Conservation (phyloP, 148 eudicot genomes). For the Drosera capensis region DNA sequence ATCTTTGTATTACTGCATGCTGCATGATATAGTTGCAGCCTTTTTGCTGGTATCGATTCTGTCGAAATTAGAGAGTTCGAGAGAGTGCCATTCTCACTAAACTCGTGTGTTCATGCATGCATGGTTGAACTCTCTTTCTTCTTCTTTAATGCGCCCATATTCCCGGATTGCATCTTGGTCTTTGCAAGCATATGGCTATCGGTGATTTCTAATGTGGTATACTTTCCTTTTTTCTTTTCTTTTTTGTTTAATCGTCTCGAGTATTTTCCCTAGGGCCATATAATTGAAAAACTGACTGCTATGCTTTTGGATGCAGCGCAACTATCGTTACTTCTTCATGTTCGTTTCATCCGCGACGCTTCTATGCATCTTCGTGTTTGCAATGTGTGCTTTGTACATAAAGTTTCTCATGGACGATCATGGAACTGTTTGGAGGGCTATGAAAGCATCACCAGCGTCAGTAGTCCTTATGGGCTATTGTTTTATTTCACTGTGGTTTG, state of each 20-base stretch:
- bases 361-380: constrained; percentile 51
- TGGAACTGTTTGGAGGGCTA: constrained; percentile 47
- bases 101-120: too few species aligned
- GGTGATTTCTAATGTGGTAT: constrained; percentile 16
- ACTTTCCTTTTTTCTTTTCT: constrained; percentile 1
- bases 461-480: constrained; percentile 44
- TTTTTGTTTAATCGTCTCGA: background rate
- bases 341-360: constrained; percentile 52
- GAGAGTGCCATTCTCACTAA: too few species aligned
- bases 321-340: constrained; percentile 57
- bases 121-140: too few species aligned
- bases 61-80: too few species aligned
- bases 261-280: background rate
- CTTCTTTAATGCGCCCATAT: too few species aligned
- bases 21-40: too few species aligned
- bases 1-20: too few species aligned
- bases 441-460: constrained; percentile 51
- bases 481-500: constrained; percentile 54
- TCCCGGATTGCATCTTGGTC: background rate
- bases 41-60: too few species aligned
- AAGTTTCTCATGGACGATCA: constrained; percentile 39
- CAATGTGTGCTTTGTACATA: constrained; percentile 43
- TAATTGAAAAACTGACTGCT: background rate
- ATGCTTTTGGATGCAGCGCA: constrained; percentile 36
- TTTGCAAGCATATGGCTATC: background rate